Evolutionary conservation across 805 yeast species (phyloP), one percentile per base, ranked within the genome.

Genomic region (Candida tibetensis): DNA sequence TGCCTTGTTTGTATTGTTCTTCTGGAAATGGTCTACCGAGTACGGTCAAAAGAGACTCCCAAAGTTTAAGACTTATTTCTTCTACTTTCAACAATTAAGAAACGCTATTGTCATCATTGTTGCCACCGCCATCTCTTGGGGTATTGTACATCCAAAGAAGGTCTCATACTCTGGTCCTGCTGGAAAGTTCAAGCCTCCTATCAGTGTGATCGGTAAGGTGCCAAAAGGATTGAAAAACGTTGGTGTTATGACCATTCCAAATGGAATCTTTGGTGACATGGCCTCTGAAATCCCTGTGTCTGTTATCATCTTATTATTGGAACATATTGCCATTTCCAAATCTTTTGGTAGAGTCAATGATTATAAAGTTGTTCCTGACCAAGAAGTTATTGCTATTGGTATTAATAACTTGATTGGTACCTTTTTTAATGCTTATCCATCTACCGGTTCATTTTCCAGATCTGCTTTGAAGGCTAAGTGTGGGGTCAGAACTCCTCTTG

Each of bases 361-460:
- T 58, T 90, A 90, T 65, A 87, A 86, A 52, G 82, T 90, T 52
- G 77, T 82, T 42, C 96, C 97, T 34, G 91, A 90, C 64, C 97
- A 90, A 71, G 97, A 90, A 62, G 75, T 90, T 39, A 76, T 90
- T 55, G 96, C 97, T 29, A 90, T 90, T 62, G 97, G 97, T 54
- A 85, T 84, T 32, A 83, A 93, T 37, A 90, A 90, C 64, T 72
- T 90, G 59, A 72, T 90, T 50, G 96, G 96, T 50, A 87, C 95
- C 15, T 87, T 89, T 57, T 90, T 90, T 76, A 75, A 79, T 54
- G 96, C 97, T 5, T 90, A 90, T 60, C 97, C 97, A 6, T 89
- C 95, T 5, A 90, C 97, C 4, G 97, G 97, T 32, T 90, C 97
- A 1, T 90, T 90, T 62, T 85, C 95, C 14, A 82, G 97, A 70